Conservation (phyloP, 2,329 filamentous ascomycete genomes). For the Curvularia spicifera region DNA sequence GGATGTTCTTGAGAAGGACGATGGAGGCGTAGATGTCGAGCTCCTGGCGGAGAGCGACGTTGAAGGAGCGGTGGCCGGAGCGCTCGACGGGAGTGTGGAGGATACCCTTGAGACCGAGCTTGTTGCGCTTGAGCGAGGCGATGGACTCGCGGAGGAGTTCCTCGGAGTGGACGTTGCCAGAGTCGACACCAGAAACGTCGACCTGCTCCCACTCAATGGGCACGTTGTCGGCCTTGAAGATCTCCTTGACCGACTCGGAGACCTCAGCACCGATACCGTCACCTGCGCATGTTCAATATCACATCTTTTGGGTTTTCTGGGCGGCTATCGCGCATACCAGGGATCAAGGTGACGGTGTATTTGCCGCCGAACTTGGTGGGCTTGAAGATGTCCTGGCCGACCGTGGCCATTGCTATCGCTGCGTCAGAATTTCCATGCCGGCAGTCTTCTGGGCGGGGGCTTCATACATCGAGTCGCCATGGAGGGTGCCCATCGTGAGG, state of each 20-base stretch:
- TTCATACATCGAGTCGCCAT: constrained; percentile 62
- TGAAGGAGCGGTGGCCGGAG: constrained; percentile 98
- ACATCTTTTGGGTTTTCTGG: constrained; percentile 8
- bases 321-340: constrained; percentile 64
- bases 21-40: constrained; percentile 99
- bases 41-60: constrained; percentile 98
- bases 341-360: constrained; percentile 98
- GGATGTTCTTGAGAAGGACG: constrained; percentile 99
- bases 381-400: constrained; percentile 97
- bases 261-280: constrained; percentile 99
- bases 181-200: constrained; percentile 89
- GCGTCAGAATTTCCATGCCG: constrained; percentile 23
- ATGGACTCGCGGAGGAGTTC: constrained; percentile 96
- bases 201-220: constrained; percentile 99
- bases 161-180: constrained; percentile 85
- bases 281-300: constrained; percentile 55
- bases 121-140: constrained; percentile 95
- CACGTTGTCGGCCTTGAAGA: constrained; percentile 99
- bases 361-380: constrained; percentile 98
- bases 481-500: constrained; percentile 57
- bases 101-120: constrained; percentile 98
- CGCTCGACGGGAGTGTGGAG: constrained; percentile 96
- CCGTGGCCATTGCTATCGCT: constrained; percentile 59
- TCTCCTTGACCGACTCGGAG: constrained; percentile 96
- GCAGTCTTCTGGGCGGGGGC: neutral